Conservation (phyloP, 805 yeast species). For the Starmerella cellae region DNA sequence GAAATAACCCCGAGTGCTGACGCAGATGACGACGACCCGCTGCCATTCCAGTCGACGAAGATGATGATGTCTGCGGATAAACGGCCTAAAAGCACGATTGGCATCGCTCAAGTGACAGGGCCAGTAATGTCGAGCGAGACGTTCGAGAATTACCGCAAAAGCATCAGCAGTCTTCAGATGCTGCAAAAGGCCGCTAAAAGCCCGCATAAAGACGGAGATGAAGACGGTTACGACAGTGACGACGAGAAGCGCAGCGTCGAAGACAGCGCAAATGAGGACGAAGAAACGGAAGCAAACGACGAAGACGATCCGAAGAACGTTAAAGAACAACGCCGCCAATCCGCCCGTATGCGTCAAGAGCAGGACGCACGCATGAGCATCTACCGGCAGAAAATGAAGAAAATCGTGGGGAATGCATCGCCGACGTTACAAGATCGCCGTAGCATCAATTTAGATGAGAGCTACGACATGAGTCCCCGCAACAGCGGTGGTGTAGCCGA, state of each 20-base stretch:
- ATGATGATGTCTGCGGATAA: conserved; percentile 15
- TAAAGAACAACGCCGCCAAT: conserved; percentile 15
- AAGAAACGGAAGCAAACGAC: conserved; percentile 28
- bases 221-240: background rate
- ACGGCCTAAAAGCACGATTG: conserved; percentile 9
- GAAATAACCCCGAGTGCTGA: background rate
- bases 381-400: conserved; percentile 32
- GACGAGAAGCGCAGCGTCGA: conserved; percentile 28
- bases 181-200: background rate
- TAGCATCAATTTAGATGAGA: background rate
- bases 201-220: background rate
- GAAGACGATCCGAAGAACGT: conserved; percentile 26
- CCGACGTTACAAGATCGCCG: background rate
- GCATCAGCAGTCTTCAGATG: conserved; percentile 1
- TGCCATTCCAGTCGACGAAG: conserved; percentile 22
- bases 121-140: conserved; percentile 21
- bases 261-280: background rate
- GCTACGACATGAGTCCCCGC: background rate
- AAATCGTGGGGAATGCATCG: conserved; percentile 25
- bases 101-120: conserved; percentile 17
- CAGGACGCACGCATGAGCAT: conserved; percentile 32
- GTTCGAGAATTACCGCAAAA: conserved; percentile 21
- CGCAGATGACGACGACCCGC: conserved; percentile 19
- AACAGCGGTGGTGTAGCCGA: background rate
- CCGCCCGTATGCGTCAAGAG: conserved; percentile 23